A percentile compares a stretch with the other conserved stretches of the same genome.
Conservation (phyloP, 768 basidiomycete genomes). For the Holtermanniella nyarrowii region DNA sequence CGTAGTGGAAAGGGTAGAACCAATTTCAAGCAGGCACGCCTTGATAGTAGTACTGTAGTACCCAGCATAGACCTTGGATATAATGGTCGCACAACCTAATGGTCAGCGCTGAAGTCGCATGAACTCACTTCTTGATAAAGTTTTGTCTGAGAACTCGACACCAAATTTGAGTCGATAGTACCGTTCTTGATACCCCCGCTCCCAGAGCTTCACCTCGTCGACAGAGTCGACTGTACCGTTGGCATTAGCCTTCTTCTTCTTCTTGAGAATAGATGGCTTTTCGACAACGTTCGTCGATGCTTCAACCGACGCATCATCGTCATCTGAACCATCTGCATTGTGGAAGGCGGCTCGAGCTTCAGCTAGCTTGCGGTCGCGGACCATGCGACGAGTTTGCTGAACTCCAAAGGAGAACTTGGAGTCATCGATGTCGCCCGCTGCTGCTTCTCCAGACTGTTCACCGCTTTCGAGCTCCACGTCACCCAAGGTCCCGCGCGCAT, state of each 20-base stretch:
- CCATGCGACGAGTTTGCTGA: slow-evolving; percentile 25
- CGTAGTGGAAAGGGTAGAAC: slow-evolving; percentile 98
- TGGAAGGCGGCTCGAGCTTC: slow-evolving; percentile 3
- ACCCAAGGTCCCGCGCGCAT: too few species aligned
- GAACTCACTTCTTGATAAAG: slow-evolving; percentile 62
- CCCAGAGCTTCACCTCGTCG: slow-evolving; percentile 86
- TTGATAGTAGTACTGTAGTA: slow-evolving; percentile 95
- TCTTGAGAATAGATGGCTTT: slow-evolving; percentile 41
- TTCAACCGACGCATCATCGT: slow-evolving; percentile 24
- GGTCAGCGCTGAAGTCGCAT: slow-evolving; percentile 1
- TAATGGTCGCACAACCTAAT: slow-evolving; percentile 60
- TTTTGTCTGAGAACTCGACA: slow-evolving; percentile 56
- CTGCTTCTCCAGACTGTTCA: slow-evolving; percentile 34
- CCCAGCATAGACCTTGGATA: slow-evolving; percentile 91
- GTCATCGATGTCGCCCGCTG: slow-evolving; percentile 19
- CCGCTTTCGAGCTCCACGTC: neutral
- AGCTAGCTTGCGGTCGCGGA: slow-evolving; percentile 1
- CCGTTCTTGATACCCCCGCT: slow-evolving; percentile 87
- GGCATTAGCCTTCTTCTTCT: slow-evolving; percentile 65
- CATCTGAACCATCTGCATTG: slow-evolving; percentile 40
- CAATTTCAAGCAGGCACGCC: slow-evolving; percentile 94
- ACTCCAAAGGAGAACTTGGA: slow-evolving; percentile 36
- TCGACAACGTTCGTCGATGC: slow-evolving; percentile 36
- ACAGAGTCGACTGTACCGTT: slow-evolving; percentile 92
- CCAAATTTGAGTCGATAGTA: slow-evolving; percentile 93